Percentiles rank a stretch among this genome's conserved stretches.
Evolutionary conservation across 1,139 yeast species (phyloP).

Genomic region (Candida pseudocylindracea): DNA sequence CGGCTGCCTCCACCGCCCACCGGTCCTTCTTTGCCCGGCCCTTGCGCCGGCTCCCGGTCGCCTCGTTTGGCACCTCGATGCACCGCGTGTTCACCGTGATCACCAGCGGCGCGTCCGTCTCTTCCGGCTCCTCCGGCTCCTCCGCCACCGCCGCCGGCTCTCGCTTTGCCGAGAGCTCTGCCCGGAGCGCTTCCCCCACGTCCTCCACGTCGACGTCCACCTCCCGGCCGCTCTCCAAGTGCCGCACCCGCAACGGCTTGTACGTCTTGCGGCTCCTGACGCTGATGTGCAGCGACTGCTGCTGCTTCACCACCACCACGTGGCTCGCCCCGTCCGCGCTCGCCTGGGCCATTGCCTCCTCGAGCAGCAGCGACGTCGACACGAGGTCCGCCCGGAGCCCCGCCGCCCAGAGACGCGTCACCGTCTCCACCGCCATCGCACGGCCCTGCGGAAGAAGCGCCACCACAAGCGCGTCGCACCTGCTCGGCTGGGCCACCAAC

Average conservation of each 20-base stretch:
- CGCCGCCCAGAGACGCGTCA: conserved; percentile 48
- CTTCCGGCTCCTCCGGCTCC: background rate
- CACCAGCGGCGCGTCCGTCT: conserved; percentile 9
- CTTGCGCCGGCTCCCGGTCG: conserved; percentile 40
- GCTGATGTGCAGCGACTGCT: conserved; percentile 8
- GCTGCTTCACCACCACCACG: conserved; percentile 53
- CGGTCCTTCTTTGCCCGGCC: conserved; percentile 37
- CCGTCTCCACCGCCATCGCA: background rate
- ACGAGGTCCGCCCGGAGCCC: conserved; percentile 51
- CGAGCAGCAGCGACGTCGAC: conserved; percentile 20
- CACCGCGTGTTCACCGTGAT: conserved; percentile 32
- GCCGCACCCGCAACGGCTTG: conserved; percentile 56
- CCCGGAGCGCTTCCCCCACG: conserved; percentile 22
- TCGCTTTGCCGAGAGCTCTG: conserved; percentile 1
- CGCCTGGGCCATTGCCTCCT: conserved; percentile 48
- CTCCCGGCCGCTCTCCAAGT: conserved; percentile 36
- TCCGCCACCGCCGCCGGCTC: background rate
- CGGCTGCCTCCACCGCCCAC: conserved; percentile 62
- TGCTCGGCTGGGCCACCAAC: conserved; percentile 2
- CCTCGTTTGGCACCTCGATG: conserved; percentile 41
- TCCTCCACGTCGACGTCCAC: conserved; percentile 52
- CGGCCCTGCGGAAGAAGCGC: conserved; percentile 3
- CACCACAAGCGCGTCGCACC: conserved; percentile 70
- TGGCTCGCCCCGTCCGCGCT: conserved; percentile 49
- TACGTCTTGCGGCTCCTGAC: conserved; percentile 21